Evolutionary conservation across 2,329 filamentous ascomycete species (phyloP).

Genomic region (Ceratocystis papillata): DNA sequence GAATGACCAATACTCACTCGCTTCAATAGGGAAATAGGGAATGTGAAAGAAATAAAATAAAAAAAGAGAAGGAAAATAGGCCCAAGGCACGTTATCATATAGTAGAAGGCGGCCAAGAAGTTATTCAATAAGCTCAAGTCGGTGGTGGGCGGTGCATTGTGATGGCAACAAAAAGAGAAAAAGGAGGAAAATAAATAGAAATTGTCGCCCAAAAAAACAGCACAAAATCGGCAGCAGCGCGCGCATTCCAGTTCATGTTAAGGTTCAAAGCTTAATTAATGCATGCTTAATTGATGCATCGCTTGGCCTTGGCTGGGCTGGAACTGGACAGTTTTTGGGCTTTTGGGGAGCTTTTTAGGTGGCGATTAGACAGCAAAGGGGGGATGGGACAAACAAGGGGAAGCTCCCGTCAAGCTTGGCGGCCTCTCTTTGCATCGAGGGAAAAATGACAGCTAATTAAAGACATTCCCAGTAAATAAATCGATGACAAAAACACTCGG

Average conservation of each 20-base stretch:
- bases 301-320: constrained; percentile 2
- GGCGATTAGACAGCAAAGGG: not conserved
- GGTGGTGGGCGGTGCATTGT: not conserved
- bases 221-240: not conserved
- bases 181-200: not conserved
- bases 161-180: not conserved
- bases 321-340: not conserved
- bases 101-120: not conserved
- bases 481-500: not conserved
- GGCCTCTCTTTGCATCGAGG: not conserved
- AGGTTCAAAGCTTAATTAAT: constrained; percentile 13
- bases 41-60: not conserved
- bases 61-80: not conserved
- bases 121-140: not conserved
- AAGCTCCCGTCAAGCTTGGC: not conserved
- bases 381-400: not conserved
- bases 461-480: not conserved
- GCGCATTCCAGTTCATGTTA: not conserved
- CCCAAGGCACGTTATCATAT: not conserved
- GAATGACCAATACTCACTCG: not conserved
- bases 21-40: not conserved
- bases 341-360: not conserved
- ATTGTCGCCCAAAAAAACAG: not conserved
- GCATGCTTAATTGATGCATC: constrained; percentile 14
- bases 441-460: not conserved